Base-by-base conservation (phyloP, 2,329 filamentous ascomycete species). In the Coleophoma eucalyptorum region DNA sequence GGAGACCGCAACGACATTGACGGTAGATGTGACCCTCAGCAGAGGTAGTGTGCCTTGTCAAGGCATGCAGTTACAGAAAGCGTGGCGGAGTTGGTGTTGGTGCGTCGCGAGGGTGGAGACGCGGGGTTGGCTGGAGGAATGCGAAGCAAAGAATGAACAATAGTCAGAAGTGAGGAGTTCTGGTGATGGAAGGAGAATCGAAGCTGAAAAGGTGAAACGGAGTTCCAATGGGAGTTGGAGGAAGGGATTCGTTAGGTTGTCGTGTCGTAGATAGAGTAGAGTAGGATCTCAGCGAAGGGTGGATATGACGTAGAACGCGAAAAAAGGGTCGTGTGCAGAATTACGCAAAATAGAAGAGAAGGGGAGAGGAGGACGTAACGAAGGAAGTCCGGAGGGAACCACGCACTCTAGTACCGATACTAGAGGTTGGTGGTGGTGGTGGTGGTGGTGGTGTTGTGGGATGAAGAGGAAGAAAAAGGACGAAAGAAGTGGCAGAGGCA, bases 1-100 rank as follows among this genome's bases (percentile, higher is more conserved):
- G 26, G 26, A 26, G 26, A 26, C 6, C 26, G 26, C 61, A 64
- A 63, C 12, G 48, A 44, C 42, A 44, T 44, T 44, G 31, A 44
- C 13, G 20, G 12, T 26, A 44, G 42, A 32, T 21, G 26, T 2
- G 42, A 32, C 19, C 19, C 11, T 31, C 42, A 44, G 31, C 21
- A 26, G 42, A 31, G 42, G 11, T 26, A 26, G 20, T 26, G 19
- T 26, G 20, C 42, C 26, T 32, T 16, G 21, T 33, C 19, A 31
- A 31, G 42, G 16, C n/a, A n/a, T n/a, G 42, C 19, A 33, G 48
- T 11, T 16, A 19, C 20, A 31, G 21, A 13, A 12, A 41, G 31
- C 33, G 32, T 8, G 46, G 33, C 12, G 41, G 41, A 4, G 26
- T 16, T 19, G 48, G 26, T 16, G 38, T 43, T 38, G 34, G 46